These are phyloP conservation scores for Penicillium chermesinum DNA, from an alignment of 495 filamentous ascomycete species.

Conservation along the genomic window DNA sequence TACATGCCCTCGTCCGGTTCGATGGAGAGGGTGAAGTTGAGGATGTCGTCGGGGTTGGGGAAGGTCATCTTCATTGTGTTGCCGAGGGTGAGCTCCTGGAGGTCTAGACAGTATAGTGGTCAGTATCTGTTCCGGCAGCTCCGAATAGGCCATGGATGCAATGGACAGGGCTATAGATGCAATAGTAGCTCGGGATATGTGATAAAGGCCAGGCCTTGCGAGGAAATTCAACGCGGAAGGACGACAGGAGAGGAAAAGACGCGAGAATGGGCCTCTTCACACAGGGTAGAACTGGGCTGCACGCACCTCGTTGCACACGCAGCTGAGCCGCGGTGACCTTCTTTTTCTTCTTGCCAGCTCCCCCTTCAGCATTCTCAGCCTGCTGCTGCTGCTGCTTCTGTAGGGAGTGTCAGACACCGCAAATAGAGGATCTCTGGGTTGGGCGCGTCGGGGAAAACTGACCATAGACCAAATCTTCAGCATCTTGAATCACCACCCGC, in stretches of 20 bases:
- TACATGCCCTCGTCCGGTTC: slow-evolving; percentile 98
- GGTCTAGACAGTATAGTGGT: no score
- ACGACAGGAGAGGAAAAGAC: background rate
- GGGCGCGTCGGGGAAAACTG: no score
- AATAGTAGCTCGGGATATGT: no score
- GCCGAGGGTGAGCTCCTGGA: slow-evolving; percentile 85
- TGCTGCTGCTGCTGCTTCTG: slow-evolving; percentile 90
- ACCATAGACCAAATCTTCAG: slow-evolving; percentile 99
- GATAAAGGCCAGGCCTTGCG: no score
- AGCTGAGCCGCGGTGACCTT: slow-evolving; percentile 95
- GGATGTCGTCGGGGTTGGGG: slow-evolving; percentile 91
- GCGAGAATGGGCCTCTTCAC: background rate
- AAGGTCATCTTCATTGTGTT: slow-evolving; percentile 90
- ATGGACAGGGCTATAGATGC: no score
- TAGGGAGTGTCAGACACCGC: slow-evolving; percentile 1
- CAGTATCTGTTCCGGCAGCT: no score
- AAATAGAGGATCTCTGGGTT: no score
- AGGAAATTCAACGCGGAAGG: background rate
- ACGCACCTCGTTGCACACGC: slow-evolving; percentile 86
- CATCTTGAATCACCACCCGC: slow-evolving; percentile 58
- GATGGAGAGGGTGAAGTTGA: slow-evolving; percentile 91
- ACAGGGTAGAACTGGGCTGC: background rate
- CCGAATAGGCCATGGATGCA: no score
- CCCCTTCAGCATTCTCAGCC: slow-evolving; percentile 80
- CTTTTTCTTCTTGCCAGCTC: slow-evolving; percentile 81